Evolutionary conservation across 768 basidiomycete species (phyloP).

Genomic region (Tylopilus felleus): DNA sequence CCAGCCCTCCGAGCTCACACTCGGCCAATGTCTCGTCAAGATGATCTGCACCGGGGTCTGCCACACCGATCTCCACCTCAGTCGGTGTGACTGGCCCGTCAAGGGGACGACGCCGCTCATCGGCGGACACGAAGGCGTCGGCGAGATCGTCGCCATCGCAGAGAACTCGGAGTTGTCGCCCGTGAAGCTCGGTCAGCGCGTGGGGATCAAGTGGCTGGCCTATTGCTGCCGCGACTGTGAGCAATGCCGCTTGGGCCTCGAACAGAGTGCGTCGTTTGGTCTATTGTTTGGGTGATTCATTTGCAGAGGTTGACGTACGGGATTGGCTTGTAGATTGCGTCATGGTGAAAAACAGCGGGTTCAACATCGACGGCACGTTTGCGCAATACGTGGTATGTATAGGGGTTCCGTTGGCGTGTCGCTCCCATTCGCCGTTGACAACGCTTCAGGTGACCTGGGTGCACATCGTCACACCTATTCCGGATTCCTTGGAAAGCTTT

Average conservation of each 20-base stretch:
- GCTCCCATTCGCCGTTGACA: background rate
- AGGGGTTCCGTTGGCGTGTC: conserved; percentile 2
- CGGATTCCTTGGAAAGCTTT: conserved; percentile 35
- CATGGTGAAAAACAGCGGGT: conserved; percentile 17
- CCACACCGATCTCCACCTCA: conserved; percentile 80
- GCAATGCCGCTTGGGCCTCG: conserved; percentile 70
- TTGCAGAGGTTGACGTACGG: no score
- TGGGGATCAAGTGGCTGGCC: conserved; percentile 82
- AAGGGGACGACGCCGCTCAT: conserved; percentile 62
- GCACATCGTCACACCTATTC: conserved; percentile 75
- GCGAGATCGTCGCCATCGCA: conserved; percentile 77
- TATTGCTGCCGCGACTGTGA: conserved; percentile 74
- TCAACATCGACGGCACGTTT: conserved; percentile 55
- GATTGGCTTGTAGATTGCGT: conserved; percentile 47
- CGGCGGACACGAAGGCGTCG: conserved; percentile 86
- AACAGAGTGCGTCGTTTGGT: conserved; percentile 62
- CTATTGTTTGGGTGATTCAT: no score
- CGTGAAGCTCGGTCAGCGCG: conserved; percentile 73
- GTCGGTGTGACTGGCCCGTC: conserved; percentile 77
- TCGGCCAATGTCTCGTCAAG: conserved; percentile 74
- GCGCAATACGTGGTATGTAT: conserved; percentile 54
- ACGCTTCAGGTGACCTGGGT: conserved; percentile 60
- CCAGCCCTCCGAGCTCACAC: conserved; percentile 50
- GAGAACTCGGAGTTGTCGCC: conserved; percentile 53
- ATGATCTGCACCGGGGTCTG: conserved; percentile 80